Evolutionary conservation across 2,329 filamentous ascomycete genomes (phyloP), one percentile per base, ranked within the genome.

Genomic region (Pestalotiopsis sp.): DNA sequence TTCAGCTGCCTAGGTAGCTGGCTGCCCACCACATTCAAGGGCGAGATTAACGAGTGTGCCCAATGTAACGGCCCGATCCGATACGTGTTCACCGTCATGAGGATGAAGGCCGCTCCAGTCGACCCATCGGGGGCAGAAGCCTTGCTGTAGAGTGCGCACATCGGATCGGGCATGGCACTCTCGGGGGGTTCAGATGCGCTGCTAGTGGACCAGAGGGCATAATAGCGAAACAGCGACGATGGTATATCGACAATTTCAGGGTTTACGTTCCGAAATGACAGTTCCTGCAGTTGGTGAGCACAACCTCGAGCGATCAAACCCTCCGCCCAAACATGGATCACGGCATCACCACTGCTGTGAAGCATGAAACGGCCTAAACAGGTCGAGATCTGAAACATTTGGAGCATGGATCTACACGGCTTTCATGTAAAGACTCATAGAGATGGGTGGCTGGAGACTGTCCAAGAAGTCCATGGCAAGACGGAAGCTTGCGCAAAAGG

Each of bases 401-500:
- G 67, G 69, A 71, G 69, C 66, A 74, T 72, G 69, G 70, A 70
- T 69, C 67, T 68, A 59, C 70, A 72, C 72, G 71, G 69, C 66
- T 74, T 68, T 71, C 72, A 71, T 66, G 66, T 71, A 69, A 69
- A 71, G 66, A 66, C 66, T 67, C 17, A 13, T 12, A 41, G 27
- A 63, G 63, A 63, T 66, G 72, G 75, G 73, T 80, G 76, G 77
- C 75, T 77, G 75, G 76, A 76, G 75, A 75, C 73, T 73, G 74
- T 73, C 70, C 73, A 70, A 60, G 17, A 13, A 39, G 68, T 73
- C 66, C 74, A 76, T 74, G 75, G 76, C 73, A 74, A 74, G 71
- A 78, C 80, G 81, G 81, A 75, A 79, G 77, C 76, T 74, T 78
- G 79, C 81, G 79, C 80, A 80, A 77, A 14, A 79, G 75, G 74